Evolutionary conservation across 805 yeast genomes (phyloP), one percentile per base, ranked within the genome.

Genomic region (Saccharomycopsis capsularis): DNA sequence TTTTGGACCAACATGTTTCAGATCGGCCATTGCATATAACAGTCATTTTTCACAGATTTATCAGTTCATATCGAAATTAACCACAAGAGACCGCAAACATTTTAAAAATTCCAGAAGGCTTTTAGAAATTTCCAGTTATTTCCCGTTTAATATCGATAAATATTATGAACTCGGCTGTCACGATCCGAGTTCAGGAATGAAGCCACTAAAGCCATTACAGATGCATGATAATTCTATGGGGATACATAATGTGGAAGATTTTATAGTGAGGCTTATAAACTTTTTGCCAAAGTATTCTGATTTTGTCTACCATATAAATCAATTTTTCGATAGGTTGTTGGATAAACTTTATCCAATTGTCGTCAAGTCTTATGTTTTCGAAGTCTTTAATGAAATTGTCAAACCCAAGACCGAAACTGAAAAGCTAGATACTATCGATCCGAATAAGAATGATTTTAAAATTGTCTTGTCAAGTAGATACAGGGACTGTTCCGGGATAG

Each of bases 1-100:
- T 34, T 48, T 51, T 50, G 56, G 56, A 3, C 51, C 53, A 6
- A 51, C 56, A 3, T 54, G 51, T 40, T 54, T 48, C 22, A 34
- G 56, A 23, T 34, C 51, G 3, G 43, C 55, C 16, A 44, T 54
- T 21, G 44, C 46, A 11, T 32, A n/a, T n/a, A 52, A 52, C 23
- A 32, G 36, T 3, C 41, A 42, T 25, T 54, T 42, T 40, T 40
- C 47, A 2, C 38, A 49, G 40, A 51, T 51, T 35, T 54, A 51
- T 43, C 47, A 51, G 19, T 38, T 39, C 21, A 51, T 51, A 16
- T 40, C 49, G 3, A 48, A 46, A 22, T 23, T 46, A 15, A 54
- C 55, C 25, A 49, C 44, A 3, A 45, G 40, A 19, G 48, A 48
- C 22, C 35, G 56, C 22, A 51, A 52, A 27, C 15, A 21, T 15